Evolutionary conservation across 2,329 filamentous ascomycete genomes (phyloP), one percentile per base, ranked within the genome.

Genomic region (Scolecobasidium constrictum): DNA sequence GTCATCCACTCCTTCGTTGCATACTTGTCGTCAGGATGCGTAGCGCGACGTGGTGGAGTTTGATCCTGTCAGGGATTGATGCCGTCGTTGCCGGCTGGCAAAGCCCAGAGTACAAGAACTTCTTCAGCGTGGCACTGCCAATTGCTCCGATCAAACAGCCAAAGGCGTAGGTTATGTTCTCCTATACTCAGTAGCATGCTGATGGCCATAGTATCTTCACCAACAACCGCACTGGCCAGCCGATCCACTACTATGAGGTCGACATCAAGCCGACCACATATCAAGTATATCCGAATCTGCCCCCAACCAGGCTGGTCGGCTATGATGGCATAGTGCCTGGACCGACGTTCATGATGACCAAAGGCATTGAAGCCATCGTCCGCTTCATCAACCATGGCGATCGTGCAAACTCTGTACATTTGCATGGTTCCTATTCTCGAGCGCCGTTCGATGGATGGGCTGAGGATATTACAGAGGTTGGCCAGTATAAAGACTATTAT

Each of bases 401-500:
- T 16, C 53, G 56, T 3, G 60, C 64, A 13, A 66, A 64, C 33
- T 65, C 68, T 1, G 65, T 73, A 12, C 73, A 77, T 56, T 60
- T 77, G n/a, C 73, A 77, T 49, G 73, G 73, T 1, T 73, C 69
- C 12, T 71, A 67, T 26, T 54, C 52, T 31, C 58, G 64, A 22
- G 60, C 66, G 5, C 64, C 66, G 5, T 71, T 66, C 40, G 70
- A 73, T 48, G 71, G 72, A 0, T 75, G 71, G 71, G 72, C 72
- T 2, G 65, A 67, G 36, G 73, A 77, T 46, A 59, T 63, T 15
- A 69, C 69, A 1, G 37, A 56, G 1, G 64, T 67, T 0, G 71
- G 71, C 1, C 57, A 77, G 50, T 75, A 68, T 56, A 77, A 78
- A 53, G 75, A 78, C 47, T 78, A 78, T 53, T 78, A 77, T 53